These are phyloP conservation scores for Kuraishia ogatae DNA, from an alignment of 805 yeast species.

Conservation along the genomic window DNA sequence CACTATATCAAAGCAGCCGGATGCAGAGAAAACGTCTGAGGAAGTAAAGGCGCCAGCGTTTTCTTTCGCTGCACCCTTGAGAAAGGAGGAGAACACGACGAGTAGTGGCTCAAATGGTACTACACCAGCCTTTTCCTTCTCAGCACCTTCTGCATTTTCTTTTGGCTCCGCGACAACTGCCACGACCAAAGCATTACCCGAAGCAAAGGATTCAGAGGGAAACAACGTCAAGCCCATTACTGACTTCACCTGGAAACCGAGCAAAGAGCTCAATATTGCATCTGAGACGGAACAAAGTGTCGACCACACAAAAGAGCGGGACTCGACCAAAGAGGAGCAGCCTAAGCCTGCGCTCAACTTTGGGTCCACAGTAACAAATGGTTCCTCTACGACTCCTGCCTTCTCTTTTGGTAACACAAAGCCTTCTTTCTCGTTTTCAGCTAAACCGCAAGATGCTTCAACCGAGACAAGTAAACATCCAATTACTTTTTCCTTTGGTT, in stretches of 20 bases:
- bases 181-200: slow-evolving; percentile 3
- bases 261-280: not conserved
- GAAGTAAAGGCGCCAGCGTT: slow-evolving; percentile 12
- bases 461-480: not conserved
- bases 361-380: slow-evolving; percentile 5
- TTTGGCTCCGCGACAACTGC: slow-evolving; percentile 5
- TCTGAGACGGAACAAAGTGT: slow-evolving; percentile 3
- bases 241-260: slow-evolving; percentile 2
- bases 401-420: slow-evolving; percentile 7
- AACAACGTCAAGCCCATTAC: slow-evolving; percentile 2
- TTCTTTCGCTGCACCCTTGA: slow-evolving; percentile 14
- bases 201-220: slow-evolving; percentile 1
- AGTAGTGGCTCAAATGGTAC: slow-evolving; percentile 4
- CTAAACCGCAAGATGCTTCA: not conserved
- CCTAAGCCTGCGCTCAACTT: slow-evolving; percentile 17
- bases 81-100: slow-evolving; percentile 2
- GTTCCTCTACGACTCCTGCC: slow-evolving; percentile 5
- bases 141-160: slow-evolving; percentile 11
- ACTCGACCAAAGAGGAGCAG: slow-evolving; percentile 6
- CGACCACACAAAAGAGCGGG: slow-evolving; percentile 8
- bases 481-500: not conserved
- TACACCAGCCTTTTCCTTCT: not conserved
- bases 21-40: not conserved
- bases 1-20: slow-evolving; percentile 1
- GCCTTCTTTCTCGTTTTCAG: slow-evolving; percentile 16